A percentile compares a stretch with the other conserved stretches of the same genome.
Conservation (phyloP, 208 protist genomes). For the Crithidia acanthocephali region DNA sequence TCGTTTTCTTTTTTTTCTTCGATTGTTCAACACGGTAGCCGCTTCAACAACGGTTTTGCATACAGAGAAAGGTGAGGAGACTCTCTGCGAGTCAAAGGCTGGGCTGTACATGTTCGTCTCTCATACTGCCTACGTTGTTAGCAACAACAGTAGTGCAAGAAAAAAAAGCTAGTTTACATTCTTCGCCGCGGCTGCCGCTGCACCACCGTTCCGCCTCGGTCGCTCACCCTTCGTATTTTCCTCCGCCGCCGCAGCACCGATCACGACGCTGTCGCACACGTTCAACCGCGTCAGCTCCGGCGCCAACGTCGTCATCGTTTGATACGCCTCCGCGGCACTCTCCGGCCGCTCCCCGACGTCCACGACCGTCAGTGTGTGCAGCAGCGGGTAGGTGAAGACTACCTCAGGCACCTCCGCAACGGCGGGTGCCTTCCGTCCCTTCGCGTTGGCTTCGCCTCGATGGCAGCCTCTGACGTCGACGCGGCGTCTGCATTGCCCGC, state of each 20-base stretch:
- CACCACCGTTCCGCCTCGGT: slow-evolving; percentile 15
- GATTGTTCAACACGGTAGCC: too few relatives aligned
- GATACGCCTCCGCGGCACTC: slow-evolving; percentile 46
- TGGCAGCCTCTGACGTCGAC: not conserved
- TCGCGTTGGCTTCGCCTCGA: slow-evolving; percentile 3
- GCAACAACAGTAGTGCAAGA: too few relatives aligned
- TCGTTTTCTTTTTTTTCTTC: too few relatives aligned
- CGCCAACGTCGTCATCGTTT: slow-evolving; percentile 38
- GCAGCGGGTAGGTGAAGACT: slow-evolving; percentile 36
- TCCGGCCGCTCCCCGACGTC: slow-evolving; percentile 54
- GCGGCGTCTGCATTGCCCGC: slow-evolving; percentile 2
- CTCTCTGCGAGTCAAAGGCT: too few relatives aligned
- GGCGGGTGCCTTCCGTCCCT: slow-evolving; percentile 19
- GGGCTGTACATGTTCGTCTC: not conserved
- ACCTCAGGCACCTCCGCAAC: slow-evolving; percentile 31
- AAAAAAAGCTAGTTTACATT: slow-evolving; percentile 11
- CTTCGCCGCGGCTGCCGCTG: not conserved
- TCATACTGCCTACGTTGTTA: not conserved
- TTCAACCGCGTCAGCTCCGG: slow-evolving; percentile 68
- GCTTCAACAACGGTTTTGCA: too few relatives aligned
- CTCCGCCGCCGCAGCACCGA: slow-evolving; percentile 33
- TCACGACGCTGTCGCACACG: slow-evolving; percentile 61
- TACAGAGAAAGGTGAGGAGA: not conserved
- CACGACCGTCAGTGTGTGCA: slow-evolving; percentile 65
- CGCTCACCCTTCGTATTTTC: slow-evolving; percentile 36